Evolutionary conservation across 257 asterid species (phyloP).

Genomic region (Solanum clarkiae): DNA sequence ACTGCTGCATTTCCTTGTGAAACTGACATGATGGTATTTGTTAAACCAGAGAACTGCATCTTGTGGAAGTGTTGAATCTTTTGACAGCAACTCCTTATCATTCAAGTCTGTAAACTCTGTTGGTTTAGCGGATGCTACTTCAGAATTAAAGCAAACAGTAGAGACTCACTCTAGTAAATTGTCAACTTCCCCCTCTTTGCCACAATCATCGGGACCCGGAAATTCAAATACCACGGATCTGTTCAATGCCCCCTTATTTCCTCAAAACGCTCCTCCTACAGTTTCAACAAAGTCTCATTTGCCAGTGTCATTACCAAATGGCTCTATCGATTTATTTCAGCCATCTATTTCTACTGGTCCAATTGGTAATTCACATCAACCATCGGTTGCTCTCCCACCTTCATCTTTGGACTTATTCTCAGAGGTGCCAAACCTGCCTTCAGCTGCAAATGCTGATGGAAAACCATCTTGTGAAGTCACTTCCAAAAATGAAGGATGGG

Average conservation of each 20-base stretch:
- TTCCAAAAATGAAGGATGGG: conserved; percentile 39
- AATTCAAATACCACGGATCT: conserved; percentile 34
- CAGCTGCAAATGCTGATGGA: conserved; percentile 18
- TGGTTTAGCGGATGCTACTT: conserved; percentile 12
- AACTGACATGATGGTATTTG: conserved; percentile 13
- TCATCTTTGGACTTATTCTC: conserved; percentile 40
- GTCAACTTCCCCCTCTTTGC: conserved; percentile 21
- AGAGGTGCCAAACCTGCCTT: conserved; percentile 23
- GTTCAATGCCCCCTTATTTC: conserved; percentile 30
- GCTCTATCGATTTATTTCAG: conserved; percentile 26
- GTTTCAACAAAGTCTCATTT: conserved; percentile 22
- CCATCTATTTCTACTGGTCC: conserved; percentile 27
- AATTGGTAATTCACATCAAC: conserved; percentile 25
- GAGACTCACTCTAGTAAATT: conserved; percentile 13
- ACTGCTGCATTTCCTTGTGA: neutral
- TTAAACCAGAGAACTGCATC: conserved; percentile 54
- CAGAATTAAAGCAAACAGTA: conserved; percentile 25
- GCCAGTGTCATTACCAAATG: conserved; percentile 24
- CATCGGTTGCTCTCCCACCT: conserved; percentile 17
- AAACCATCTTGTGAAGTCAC: neutral
- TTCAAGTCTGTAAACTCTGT: conserved; percentile 16
- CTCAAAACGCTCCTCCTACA: conserved; percentile 16
- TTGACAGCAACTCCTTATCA: conserved; percentile 38
- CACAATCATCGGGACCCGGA: conserved; percentile 10
- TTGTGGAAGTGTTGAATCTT: conserved; percentile 54